Conservation (phyloP, 1,284 basidiomycete species). For the Irpex sp. region DNA sequence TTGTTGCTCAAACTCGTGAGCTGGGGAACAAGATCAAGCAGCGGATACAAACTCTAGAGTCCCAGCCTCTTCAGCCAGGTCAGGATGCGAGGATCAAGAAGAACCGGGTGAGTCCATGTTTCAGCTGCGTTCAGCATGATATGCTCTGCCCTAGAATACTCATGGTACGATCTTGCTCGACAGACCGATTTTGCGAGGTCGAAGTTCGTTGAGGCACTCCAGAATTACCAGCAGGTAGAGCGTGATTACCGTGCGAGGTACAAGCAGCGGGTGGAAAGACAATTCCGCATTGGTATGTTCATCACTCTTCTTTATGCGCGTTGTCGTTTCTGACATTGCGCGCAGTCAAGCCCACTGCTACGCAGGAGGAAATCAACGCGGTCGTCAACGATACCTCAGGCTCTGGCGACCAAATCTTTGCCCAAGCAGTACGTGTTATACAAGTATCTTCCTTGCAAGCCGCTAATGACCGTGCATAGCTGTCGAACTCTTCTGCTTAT, state of each 20-base stretch:
- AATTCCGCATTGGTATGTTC: conserved; percentile 74
- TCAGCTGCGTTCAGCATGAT: too few relatives aligned
- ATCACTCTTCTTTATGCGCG: neutral
- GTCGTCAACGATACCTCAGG: conserved; percentile 67
- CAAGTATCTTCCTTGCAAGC: neutral
- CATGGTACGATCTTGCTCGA: neutral
- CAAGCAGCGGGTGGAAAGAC: conserved; percentile 80
- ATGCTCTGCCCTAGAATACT: too few relatives aligned
- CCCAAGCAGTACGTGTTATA: conserved; percentile 68
- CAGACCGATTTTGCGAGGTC: conserved; percentile 51
- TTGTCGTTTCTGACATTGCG: neutral
- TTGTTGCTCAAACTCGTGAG: conserved; percentile 58
- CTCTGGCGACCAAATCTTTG: conserved; percentile 71
- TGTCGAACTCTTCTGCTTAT: conserved; percentile 73
- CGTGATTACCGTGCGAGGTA: conserved; percentile 80
- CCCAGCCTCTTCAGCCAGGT: conserved; percentile 27
- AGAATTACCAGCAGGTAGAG: conserved; percentile 81
- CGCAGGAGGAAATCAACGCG: conserved; percentile 74
- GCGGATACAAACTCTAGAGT: conserved; percentile 54
- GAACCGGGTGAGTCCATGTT: conserved; percentile 74
- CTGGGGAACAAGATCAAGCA: conserved; percentile 60
- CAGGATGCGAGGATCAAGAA: conserved; percentile 61
- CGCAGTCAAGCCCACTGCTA: conserved; percentile 85
- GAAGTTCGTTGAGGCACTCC: conserved; percentile 65
- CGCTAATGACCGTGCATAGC: conserved; percentile 28